Evolutionary conservation across 495 filamentous ascomycete genomes (phyloP).

Genomic region (Pyrenopolyporus hunteri): DNA sequence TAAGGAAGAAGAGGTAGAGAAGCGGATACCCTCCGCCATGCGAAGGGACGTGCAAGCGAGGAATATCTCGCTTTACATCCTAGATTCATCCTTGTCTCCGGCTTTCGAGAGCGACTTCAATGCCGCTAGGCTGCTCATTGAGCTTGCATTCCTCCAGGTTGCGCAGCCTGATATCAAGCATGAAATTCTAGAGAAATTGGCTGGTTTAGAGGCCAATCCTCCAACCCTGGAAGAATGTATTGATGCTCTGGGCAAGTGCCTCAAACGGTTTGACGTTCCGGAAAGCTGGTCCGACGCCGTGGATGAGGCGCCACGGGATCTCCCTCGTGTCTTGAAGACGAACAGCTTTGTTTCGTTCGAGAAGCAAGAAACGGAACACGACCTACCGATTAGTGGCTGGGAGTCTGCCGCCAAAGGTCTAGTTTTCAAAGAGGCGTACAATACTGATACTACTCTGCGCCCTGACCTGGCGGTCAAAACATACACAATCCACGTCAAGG

Average conservation of each 20-base stretch:
- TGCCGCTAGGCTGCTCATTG: slow-evolving; percentile 64
- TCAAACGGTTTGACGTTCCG: slow-evolving; percentile 75
- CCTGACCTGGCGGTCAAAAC: slow-evolving; percentile 89
- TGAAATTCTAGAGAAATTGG: slow-evolving; percentile 49
- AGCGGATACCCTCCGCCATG: slow-evolving; percentile 73
- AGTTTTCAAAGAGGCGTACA: slow-evolving; percentile 93
- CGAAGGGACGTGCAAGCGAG: slow-evolving; percentile 72
- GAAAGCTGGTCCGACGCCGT: slow-evolving; percentile 76
- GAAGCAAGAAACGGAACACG: slow-evolving; percentile 73
- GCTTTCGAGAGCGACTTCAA: slow-evolving; percentile 63
- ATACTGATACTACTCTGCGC: slow-evolving; percentile 71
- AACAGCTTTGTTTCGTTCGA: slow-evolving; percentile 86
- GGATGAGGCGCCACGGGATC: slow-evolving; percentile 57
- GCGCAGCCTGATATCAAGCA: slow-evolving; percentile 66
- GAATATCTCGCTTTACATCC: slow-evolving; percentile 68
- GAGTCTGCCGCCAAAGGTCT: slow-evolving; percentile 83
- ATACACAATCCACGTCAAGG: slow-evolving; percentile 85
- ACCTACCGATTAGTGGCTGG: slow-evolving; percentile 72
- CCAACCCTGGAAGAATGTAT: slow-evolving; percentile 64
- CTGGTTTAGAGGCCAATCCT: slow-evolving; percentile 40
- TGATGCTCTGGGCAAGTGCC: slow-evolving; percentile 69
- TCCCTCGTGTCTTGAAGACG: slow-evolving; percentile 66
- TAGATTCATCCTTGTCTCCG: slow-evolving; percentile 72
- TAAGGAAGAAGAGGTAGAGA: slow-evolving; percentile 89
- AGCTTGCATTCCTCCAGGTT: slow-evolving; percentile 82